Base-by-base conservation (phyloP, 352 stramenopile genomes). In the Globisporangium middletonii region DNA sequence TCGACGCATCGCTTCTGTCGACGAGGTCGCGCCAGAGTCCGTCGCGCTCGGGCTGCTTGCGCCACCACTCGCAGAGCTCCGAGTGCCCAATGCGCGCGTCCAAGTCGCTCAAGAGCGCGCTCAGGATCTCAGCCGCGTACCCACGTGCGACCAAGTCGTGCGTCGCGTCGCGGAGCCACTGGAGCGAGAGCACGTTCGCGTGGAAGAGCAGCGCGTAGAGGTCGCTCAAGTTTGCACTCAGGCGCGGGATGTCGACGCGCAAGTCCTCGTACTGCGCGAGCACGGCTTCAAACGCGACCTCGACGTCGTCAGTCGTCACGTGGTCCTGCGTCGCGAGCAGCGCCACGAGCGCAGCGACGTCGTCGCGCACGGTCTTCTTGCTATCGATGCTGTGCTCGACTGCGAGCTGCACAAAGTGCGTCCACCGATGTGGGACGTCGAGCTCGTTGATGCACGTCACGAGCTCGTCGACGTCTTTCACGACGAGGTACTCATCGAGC, bases 371-470 rank as follows among this genome's bases (percentile, higher is more conserved):
- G 5, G 55, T 53, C 43, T 71, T 56, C 56, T 83, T 91, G 12
- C 59, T 67, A 42, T 89, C 77, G 12, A 93, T 48, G 63, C 71
- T 79, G 28, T 73, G 73, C 45, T 69, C 56, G 27, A 79, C 47
- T 45, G 58, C 50, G 16, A 86, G 68, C 41, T 83, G 77, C 7
- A 83, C 72, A 71, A 93, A 93, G 61, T 93, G 78, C 30, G 64
- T 71, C 83, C 83, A 91, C 9, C 67, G 59, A 55, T 79, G 58
- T 8, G 62, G 56, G 0, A 33, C 47, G 8, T 73, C 76, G 13
- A 92, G 60, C 54, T 95, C 86, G 9, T 90, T 64, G 12, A 94
- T 71, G 56, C 86, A 95, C 28, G 73, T 67, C 53, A 91, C 78
- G 28, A 92, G 65, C 62, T 95, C 86, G 27, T 69, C 63, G 6